These are phyloP conservation scores for carrot (Daucus carota) DNA, from an alignment of 129 eudicot genomes.

Conservation along the genomic window DH1_v3.0 NC_030383.2:46005001-46005500, in stretches of 20 bases:
- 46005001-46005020: slow-evolving; percentile 39
- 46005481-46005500: slow-evolving; percentile 4
- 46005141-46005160: not conserved
- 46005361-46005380: slow-evolving; percentile 9
- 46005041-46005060: slow-evolving; percentile 23
- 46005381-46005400: slow-evolving; percentile 17
- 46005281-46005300: slow-evolving; percentile 26
- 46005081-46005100: not conserved
- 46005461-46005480: slow-evolving; percentile 9
- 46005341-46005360: slow-evolving; percentile 16
- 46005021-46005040: slow-evolving; percentile 67
- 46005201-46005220: slow-evolving; percentile 35
- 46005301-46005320: slow-evolving; percentile 16
- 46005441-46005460: slow-evolving; percentile 8
- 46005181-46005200: slow-evolving; percentile 29
- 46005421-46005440: slow-evolving; percentile 11
- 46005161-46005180: not conserved
- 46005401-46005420: slow-evolving; percentile 16
- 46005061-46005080: slow-evolving; percentile 31
- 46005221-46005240: slow-evolving; percentile 51
- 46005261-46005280: slow-evolving; percentile 29
- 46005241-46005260: slow-evolving; percentile 49
- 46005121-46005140: not conserved
- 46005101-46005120: not conserved
- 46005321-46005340: slow-evolving; percentile 13